phyloP scores from a whole-genome alignment of 768 basidiomycete species.

The Boletellus sp. region DNA sequence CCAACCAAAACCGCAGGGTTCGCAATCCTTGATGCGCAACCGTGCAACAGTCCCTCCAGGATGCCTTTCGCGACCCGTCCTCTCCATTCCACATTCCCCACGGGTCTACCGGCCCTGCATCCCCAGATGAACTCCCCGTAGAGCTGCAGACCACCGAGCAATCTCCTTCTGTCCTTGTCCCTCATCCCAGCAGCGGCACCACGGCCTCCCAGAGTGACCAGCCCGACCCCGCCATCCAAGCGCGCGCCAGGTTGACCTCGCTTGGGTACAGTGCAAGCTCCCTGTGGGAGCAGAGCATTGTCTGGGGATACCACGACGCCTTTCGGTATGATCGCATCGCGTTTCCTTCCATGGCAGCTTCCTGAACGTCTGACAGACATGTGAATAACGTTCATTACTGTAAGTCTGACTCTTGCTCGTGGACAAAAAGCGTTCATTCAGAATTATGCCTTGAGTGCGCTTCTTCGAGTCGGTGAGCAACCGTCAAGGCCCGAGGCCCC shows the following conservation, averaged over 20 bases:
- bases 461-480: conserved; percentile 65
- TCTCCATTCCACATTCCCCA: conserved; percentile 66
- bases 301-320: conserved; percentile 77
- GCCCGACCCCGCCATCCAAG: conserved; percentile 32
- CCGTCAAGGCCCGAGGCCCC: background rate
- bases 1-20: background rate
- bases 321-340: conserved; percentile 49
- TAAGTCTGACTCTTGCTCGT: conserved; percentile 26
- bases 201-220: background rate
- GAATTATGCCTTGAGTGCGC: conserved; percentile 40
- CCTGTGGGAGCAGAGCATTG: conserved; percentile 77
- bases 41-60: conserved; percentile 50
- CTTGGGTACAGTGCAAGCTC: conserved; percentile 58
- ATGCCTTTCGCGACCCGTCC: conserved; percentile 56
- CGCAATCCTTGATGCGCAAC: background rate
- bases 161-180: conserved; percentile 3
- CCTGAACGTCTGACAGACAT: conserved; percentile 43
- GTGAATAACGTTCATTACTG: conserved; percentile 77
- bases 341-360: background rate
- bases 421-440: background rate
- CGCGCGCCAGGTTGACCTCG: conserved; percentile 39
- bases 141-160: conserved; percentile 1
- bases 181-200: background rate
- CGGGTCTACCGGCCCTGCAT: conserved; percentile 55
- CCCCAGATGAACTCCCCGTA: conserved; percentile 43